Percentiles rank a stretch among this genome's conserved stretches.
Conservation (phyloP, 345 rosid genomes). For the Camelina hispida region DNA sequence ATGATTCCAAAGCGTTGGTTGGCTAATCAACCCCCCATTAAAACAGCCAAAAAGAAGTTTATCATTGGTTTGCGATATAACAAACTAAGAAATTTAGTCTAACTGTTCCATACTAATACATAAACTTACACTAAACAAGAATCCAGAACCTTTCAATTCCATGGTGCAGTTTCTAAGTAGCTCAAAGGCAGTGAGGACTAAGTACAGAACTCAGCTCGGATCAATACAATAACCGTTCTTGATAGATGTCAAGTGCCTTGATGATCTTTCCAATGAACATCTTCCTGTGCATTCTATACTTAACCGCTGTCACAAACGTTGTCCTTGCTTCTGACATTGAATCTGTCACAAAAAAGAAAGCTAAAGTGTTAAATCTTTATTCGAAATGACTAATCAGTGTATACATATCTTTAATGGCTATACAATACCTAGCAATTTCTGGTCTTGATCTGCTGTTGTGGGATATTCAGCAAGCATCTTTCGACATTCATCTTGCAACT, state of each 20-base stretch:
- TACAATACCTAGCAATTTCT: slow-evolving; percentile 63
- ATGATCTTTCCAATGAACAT: slow-evolving; percentile 70
- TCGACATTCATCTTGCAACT: slow-evolving; percentile 79
- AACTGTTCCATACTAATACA: slow-evolving; percentile 35
- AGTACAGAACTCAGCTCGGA: slow-evolving; percentile 21
- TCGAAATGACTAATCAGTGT: not conserved
- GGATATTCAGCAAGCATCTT: slow-evolving; percentile 73
- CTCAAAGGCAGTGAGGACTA: slow-evolving; percentile 24
- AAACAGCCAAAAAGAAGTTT: not conserved
- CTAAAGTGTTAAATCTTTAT: slow-evolving; percentile 19
- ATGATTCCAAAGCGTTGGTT: slow-evolving; percentile 43
- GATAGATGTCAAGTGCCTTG: slow-evolving; percentile 75
- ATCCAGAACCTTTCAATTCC: slow-evolving; percentile 1
- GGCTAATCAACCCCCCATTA: slow-evolving; percentile 40
- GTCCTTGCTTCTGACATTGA: slow-evolving; percentile 61
- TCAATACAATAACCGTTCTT: slow-evolving; percentile 70
- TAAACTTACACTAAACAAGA: slow-evolving; percentile 32
- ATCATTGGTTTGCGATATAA: slow-evolving; percentile 16
- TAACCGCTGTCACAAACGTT: slow-evolving; percentile 66
- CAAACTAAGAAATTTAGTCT: slow-evolving; percentile 21
- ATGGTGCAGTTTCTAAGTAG: slow-evolving; percentile 28
- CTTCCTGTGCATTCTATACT: slow-evolving; percentile 85
- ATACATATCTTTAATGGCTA: slow-evolving; percentile 11
- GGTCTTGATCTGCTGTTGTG: slow-evolving; percentile 74
- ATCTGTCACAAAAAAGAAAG: slow-evolving; percentile 49